Evolutionary conservation across 2,329 filamentous ascomycete species (phyloP).

Genomic region (Diaporthe helianthi): DNA sequence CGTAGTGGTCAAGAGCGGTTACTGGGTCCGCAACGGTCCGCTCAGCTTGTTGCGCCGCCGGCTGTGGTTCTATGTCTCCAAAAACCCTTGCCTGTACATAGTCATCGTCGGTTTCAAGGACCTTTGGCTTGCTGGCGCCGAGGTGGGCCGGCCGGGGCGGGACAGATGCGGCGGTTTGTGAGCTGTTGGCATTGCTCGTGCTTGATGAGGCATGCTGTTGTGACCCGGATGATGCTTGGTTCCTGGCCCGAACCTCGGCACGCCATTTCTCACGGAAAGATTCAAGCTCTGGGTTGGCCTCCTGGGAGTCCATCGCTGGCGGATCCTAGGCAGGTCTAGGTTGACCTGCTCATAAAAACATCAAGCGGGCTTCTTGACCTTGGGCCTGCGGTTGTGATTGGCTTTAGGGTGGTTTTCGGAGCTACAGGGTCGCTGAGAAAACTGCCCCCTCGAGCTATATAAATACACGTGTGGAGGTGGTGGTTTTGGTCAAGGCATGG

Average conservation of each 20-base stretch:
- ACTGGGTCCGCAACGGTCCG: slow-evolving; percentile 57
- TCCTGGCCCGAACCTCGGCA: slow-evolving; percentile 70
- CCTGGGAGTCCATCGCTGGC: slow-evolving; percentile 41
- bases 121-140: slow-evolving; percentile 35
- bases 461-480: background rate
- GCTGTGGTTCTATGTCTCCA: slow-evolving; percentile 42
- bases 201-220: background rate
- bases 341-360: slow-evolving; percentile 31
- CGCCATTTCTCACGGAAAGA: slow-evolving; percentile 87
- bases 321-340: background rate
- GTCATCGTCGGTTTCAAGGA: slow-evolving; percentile 47
- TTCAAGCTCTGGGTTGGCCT: slow-evolving; percentile 76
- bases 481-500: background rate
- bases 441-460: background rate
- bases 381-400: background rate
- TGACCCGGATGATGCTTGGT: slow-evolving; percentile 35
- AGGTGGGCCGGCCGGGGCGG: slow-evolving; percentile 37
- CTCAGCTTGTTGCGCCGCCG: slow-evolving; percentile 36
- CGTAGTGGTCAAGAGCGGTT: slow-evolving; percentile 91
- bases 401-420: background rate
- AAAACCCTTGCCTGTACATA: slow-evolving; percentile 45
- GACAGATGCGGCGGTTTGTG: slow-evolving; percentile 33
- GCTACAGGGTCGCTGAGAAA: background rate
- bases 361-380: background rate
- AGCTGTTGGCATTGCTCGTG: slow-evolving; percentile 27